These are phyloP conservation scores for Stentor coeruleus DNA, from an alignment of 73 alveolate species.

Conservation along the genomic window DNA sequence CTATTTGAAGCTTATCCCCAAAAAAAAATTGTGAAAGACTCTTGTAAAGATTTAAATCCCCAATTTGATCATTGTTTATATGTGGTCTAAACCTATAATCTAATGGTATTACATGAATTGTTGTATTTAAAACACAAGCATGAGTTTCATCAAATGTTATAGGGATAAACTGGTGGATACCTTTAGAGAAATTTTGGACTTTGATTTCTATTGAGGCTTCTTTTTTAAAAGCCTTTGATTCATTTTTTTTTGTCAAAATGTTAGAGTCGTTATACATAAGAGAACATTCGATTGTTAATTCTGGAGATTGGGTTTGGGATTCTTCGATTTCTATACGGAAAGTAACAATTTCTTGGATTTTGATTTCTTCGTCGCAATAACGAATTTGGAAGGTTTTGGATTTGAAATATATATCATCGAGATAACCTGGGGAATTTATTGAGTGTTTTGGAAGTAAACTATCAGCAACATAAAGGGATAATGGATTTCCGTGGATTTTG, in stretches of 20 bases:
- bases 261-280: neutral
- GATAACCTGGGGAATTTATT: neutral
- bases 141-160: constrained; percentile 40
- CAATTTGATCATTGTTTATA: neutral
- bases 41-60: neutral
- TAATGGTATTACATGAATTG: constrained; percentile 29
- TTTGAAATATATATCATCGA: constrained; percentile 14
- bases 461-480: neutral
- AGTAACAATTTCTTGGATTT: neutral
- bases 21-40: neutral
- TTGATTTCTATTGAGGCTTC: constrained; percentile 23
- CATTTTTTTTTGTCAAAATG: neutral
- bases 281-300: constrained; percentile 43
- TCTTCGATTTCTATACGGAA: constrained; percentile 29
- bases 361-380: constrained; percentile 52
- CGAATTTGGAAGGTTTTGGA: constrained; percentile 42
- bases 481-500: constrained; percentile 21
- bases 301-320: constrained; percentile 17
- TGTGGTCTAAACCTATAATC: constrained; percentile 39
- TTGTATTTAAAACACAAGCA: constrained; percentile 30
- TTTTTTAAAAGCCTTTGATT: neutral
- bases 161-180: constrained; percentile 46
- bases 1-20: neutral
- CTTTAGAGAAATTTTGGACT: constrained; percentile 12
- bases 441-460: neutral